Conservation (phyloP, 768 basidiomycete genomes). For the Lyophyllum decastes region DNA sequence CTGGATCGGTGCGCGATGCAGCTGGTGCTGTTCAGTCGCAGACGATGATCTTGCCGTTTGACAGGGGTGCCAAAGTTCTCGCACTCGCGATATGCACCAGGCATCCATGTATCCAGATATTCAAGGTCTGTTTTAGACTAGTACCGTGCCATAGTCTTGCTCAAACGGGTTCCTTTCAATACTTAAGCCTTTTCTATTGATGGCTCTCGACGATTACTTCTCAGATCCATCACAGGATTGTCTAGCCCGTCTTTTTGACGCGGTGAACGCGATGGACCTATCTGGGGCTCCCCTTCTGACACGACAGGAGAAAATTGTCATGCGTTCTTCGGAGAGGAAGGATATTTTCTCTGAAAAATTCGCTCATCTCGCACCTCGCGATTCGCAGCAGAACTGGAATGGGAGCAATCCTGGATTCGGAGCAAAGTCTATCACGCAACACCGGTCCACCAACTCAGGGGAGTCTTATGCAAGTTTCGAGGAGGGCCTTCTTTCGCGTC, state of each 20-base stretch:
- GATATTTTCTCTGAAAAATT: constrained; percentile 92
- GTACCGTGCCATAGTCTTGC: not conserved
- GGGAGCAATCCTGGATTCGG: constrained; percentile 23
- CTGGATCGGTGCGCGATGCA: constrained; percentile 61
- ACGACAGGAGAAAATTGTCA: constrained; percentile 82
- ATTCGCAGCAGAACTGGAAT: constrained; percentile 28
- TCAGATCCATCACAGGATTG: constrained; percentile 86
- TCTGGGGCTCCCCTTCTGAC: constrained; percentile 77
- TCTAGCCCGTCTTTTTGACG: constrained; percentile 86
- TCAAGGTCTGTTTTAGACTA: constrained; percentile 59
- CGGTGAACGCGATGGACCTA: constrained; percentile 90
- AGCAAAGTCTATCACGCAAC: constrained; percentile 32
- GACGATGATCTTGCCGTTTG: constrained; percentile 1
- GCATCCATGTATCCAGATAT: constrained; percentile 94
- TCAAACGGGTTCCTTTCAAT: not conserved
- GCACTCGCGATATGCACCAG: constrained; percentile 93
- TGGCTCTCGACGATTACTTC: constrained; percentile 96
- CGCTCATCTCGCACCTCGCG: constrained; percentile 29
- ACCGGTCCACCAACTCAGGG: constrained; percentile 53
- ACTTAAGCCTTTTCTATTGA: constrained; percentile 81
- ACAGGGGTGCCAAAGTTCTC: constrained; percentile 90
- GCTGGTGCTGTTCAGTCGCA: not conserved
- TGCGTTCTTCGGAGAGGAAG: constrained; percentile 88
- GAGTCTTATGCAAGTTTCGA: constrained; percentile 74
- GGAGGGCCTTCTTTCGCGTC: constrained; percentile 58